phyloP scores from a whole-genome alignment of 306 rosid species.

The Quercus alba region DNA sequence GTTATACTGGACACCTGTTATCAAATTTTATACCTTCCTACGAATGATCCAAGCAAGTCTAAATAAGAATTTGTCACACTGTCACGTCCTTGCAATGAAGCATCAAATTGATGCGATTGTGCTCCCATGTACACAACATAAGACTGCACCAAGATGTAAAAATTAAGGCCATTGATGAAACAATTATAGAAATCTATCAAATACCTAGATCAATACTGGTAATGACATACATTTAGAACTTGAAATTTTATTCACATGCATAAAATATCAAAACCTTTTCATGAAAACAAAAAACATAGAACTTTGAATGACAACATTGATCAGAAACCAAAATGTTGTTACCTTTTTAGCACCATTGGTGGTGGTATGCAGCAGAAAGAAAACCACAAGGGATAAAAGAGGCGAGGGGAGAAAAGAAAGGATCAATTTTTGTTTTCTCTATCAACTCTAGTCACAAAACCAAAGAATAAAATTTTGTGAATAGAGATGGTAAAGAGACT shows the following conservation, averaged over 20 bases:
- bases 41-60: conserved; percentile 33
- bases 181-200: neutral
- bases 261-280: no score
- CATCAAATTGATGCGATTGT: conserved; percentile 50
- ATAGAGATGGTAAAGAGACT: neutral
- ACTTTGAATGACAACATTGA: neutral
- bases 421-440: conserved; percentile 22
- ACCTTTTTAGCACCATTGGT: conserved; percentile 42
- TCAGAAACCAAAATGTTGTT: neutral
- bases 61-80: conserved; percentile 33
- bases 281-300: no score
- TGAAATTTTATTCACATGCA: no score
- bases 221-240: neutral
- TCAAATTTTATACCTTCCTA: conserved; percentile 42
- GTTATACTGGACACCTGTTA: neutral
- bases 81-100: conserved; percentile 27
- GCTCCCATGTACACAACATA: conserved; percentile 60
- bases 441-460: neutral
- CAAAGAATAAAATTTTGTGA: neutral
- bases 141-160: conserved; percentile 35
- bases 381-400: conserved; percentile 29
- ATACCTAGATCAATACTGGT: neutral
- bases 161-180: neutral
- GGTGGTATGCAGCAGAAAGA: conserved; percentile 25
- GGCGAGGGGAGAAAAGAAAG: neutral